These are phyloP conservation scores for Sparassis latifolia DNA, from an alignment of 1,284 basidiomycete genomes.

Conservation along the genomic window DNA sequence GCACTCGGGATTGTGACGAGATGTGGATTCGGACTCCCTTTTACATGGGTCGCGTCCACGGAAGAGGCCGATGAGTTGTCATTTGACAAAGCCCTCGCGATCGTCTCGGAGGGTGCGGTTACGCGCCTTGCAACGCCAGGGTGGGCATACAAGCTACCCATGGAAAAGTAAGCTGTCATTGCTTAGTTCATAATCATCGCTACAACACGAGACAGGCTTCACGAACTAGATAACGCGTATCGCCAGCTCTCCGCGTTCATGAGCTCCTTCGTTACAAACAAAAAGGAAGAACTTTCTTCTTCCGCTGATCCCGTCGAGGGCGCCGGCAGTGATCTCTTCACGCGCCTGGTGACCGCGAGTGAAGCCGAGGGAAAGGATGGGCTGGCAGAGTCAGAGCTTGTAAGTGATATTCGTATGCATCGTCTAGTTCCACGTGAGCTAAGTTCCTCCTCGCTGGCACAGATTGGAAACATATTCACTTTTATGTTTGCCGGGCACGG, in stretches of 20 bases:
- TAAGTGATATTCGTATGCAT: background rate
- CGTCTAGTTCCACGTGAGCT: background rate
- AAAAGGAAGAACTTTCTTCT: conserved; percentile 7
- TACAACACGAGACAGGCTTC: background rate
- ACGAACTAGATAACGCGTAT: conserved; percentile 4
- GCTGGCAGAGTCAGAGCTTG: conserved; percentile 9
- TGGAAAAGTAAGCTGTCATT: conserved; percentile 4
- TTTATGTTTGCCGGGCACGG: conserved; percentile 15
- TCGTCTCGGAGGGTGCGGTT: conserved; percentile 1
- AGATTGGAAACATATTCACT: conserved; percentile 14
- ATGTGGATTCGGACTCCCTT: conserved; percentile 5
- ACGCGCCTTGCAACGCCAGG: conserved; percentile 2
- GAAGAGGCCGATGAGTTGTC: conserved; percentile 2
- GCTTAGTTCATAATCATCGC: background rate
- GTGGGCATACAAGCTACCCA: conserved; percentile 10
- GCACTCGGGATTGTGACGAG: conserved; percentile 3
- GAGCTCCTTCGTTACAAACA: conserved; percentile 3
- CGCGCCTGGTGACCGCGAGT: conserved; percentile 10
- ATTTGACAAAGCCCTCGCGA: conserved; percentile 4
- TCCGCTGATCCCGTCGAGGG: background rate
- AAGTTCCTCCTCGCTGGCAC: no score
- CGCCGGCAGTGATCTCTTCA: conserved; percentile 10
- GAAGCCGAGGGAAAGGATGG: conserved; percentile 9
- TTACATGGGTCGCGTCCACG: conserved; percentile 1
- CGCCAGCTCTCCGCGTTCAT: conserved; percentile 5